A percentile compares a stretch with the other conserved stretches of the same genome.
Conservation (phyloP, 2,329 filamentous ascomycete genomes). For the Penicillium sp. region DNA sequence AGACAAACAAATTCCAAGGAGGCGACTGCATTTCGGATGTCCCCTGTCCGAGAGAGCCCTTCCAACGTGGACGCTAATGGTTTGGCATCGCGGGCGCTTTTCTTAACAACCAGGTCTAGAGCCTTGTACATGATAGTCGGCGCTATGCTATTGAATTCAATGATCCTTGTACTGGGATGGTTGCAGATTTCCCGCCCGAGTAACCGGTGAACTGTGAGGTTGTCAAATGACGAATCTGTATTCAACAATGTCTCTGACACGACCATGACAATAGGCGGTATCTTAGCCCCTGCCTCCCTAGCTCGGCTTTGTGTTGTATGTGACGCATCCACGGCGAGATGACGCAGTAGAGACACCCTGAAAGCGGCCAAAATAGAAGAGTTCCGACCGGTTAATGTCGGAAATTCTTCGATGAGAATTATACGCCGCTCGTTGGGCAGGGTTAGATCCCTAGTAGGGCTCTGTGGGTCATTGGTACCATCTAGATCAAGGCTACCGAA, state of each 20-base stretch:
- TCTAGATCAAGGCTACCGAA: slow-evolving; percentile 72
- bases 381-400: slow-evolving; percentile 71
- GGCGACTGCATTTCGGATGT: slow-evolving; percentile 90
- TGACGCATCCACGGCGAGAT: slow-evolving; percentile 70
- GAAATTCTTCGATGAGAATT: slow-evolving; percentile 81
- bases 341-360: slow-evolving; percentile 74
- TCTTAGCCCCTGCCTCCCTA: slow-evolving; percentile 23
- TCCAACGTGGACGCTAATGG: slow-evolving; percentile 81
- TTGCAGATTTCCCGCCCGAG: slow-evolving; percentile 84
- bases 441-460: slow-evolving; percentile 5
- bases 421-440: slow-evolving; percentile 52
- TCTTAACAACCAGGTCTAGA: slow-evolving; percentile 78
- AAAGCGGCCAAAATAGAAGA: slow-evolving; percentile 72
- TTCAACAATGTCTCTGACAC: slow-evolving; percentile 90
- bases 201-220: slow-evolving; percentile 88
- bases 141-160: slow-evolving; percentile 94
- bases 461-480: slow-evolving; percentile 10
- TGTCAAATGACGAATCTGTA: slow-evolving; percentile 84
- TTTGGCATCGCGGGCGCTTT: slow-evolving; percentile 81
- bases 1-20: slow-evolving; percentile 91
- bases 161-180: slow-evolving; percentile 76
- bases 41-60: slow-evolving; percentile 81
- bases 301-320: slow-evolving; percentile 40
- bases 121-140: slow-evolving; percentile 85
- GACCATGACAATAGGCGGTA: slow-evolving; percentile 78